Evolutionary conservation across 495 filamentous ascomycete species (phyloP), one percentile per base, ranked within the genome.

Genomic region (Clohesyomyces aquaticus): DNA sequence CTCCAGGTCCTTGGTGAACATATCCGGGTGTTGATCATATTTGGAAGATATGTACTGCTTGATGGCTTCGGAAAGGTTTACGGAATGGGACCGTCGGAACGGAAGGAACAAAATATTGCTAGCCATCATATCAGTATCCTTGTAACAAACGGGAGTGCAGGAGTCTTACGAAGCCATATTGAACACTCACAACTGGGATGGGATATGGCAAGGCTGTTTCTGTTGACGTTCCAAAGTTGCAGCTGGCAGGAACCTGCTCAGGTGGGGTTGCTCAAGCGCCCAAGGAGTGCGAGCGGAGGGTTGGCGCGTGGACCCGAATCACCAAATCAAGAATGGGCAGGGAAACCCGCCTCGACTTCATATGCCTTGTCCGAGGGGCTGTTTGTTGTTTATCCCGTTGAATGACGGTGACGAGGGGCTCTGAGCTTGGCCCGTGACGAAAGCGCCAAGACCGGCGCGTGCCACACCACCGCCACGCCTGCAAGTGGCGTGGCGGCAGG

Each of bases 11-110:
- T 89, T 81, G 63, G 86, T 83, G 76, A 98, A 98, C 91, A 97
- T 96, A 75, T 96, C 91, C 55, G 95, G 94, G 75, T 96, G 94
- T 73, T 98, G 94, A 76, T 98, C 94, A 88, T 98, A 98, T 83
- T 98, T 97, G 72, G 85, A 88, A 42, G 91, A 96, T 65, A 98
- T 98, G 78, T 98, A 98, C 71, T 96, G 90, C 65, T 90, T 92
- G 70, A 98, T 91, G 35, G 93, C 88, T 67, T 80, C 76, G 35
- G 91, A 88, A 38, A 98, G 81, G 59, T 86, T 87, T 53, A 96
- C 81, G 28, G 86, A 76, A 65, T 88, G 83, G 43, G 91, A 91
- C 66, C 85, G 88, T 63, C 94, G 91, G 76, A 98, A 98, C 3
- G 93, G 93, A 65, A 98, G 75, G 77, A 84, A 79, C 42, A 78